Evolutionary conservation across 1,284 basidiomycete species (phyloP), one percentile per base, ranked within the genome.

Genomic region (Rhodofomes roseus): DNA sequence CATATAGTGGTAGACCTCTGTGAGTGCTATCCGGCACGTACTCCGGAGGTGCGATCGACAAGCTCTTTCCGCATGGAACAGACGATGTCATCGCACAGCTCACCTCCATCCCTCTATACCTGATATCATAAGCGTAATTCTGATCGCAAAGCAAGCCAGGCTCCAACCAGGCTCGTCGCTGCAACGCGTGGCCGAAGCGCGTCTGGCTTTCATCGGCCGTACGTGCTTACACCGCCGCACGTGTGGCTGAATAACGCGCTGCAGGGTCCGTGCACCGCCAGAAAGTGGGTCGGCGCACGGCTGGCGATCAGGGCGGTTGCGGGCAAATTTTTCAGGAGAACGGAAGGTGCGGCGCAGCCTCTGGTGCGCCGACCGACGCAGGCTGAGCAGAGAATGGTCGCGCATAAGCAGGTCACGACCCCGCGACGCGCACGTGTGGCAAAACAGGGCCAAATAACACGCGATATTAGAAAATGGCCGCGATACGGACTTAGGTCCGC

Each of bases 371-470:
- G 23, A 23, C 46, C 46, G 46, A 29, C 9, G 25, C 14, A 27
- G 12, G 25, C 25, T 4, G 25, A 27, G 44, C 22, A 9, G 44
- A 6, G 25, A 9, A 18, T 14, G 7, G 43, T 48, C 46, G 46
- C 44, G 56, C 56, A 34, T 57, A 29, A 59, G 52, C 41, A 50
- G 41, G 62, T 61, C 59, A 61, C 60, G 60, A 57, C 56, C 56
- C 56, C 60, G 60, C 51, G 57, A 29, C 46, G 62, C 65, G 62
- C 20, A 57, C 66, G 66, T 58, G 43, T n/a, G 44, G 62, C 31
- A 65, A 69, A 70, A 68, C 60, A 69, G 46, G 53, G 54, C 57
- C 69, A 71, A 71, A 71, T 64, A 69, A 69, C 69, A 66, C 69
- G 69, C 60, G 61, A 59, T 61, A 71, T 64, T 44, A 40, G 23